Conservation (phyloP, 1,284 basidiomycete genomes). For the Ustilago bromivora region DNA sequence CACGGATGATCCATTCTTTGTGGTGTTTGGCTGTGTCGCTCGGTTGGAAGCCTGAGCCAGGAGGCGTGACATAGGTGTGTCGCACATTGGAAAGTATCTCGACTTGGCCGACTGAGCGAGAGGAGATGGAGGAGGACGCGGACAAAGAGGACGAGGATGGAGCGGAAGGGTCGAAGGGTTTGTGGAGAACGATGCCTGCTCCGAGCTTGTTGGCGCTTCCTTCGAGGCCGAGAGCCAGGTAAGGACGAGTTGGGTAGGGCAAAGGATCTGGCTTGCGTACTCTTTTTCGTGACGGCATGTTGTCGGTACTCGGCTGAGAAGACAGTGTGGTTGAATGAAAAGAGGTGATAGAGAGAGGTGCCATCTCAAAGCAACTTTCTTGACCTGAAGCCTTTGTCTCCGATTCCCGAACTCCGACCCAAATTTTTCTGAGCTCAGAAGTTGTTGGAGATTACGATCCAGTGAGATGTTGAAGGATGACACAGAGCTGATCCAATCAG, state of each 20-base stretch:
- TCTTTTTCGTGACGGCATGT: conserved; percentile 36
- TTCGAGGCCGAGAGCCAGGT: conserved; percentile 65
- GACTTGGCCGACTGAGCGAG: conserved; percentile 75
- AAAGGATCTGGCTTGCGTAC: conserved; percentile 52
- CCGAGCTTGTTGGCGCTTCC: conserved; percentile 91
- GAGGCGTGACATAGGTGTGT: conserved; percentile 98
- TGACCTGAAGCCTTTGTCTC: conserved; percentile 1
- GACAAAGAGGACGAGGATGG: conserved; percentile 35
- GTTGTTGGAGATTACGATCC: no score
- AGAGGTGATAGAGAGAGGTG: neutral
- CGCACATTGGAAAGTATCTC: conserved; percentile 75
- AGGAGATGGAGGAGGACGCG: conserved; percentile 73
- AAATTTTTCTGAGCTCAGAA: conserved; percentile 33
- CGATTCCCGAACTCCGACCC: conserved; percentile 31
- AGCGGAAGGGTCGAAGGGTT: conserved; percentile 73
- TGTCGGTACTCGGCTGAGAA: neutral
- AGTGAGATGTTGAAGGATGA: no score
- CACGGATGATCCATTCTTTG: conserved; percentile 87
- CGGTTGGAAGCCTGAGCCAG: conserved; percentile 96
- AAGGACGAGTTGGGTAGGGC: conserved; percentile 51
- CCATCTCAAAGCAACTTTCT: neutral
- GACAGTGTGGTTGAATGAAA: neutral
- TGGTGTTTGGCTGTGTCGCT: conserved; percentile 95
- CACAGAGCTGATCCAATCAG: no score
- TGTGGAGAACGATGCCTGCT: conserved; percentile 91